Base-by-base conservation (phyloP, 2,329 filamentous ascomycete species). In the Ophiosphaerella narmari region DNA sequence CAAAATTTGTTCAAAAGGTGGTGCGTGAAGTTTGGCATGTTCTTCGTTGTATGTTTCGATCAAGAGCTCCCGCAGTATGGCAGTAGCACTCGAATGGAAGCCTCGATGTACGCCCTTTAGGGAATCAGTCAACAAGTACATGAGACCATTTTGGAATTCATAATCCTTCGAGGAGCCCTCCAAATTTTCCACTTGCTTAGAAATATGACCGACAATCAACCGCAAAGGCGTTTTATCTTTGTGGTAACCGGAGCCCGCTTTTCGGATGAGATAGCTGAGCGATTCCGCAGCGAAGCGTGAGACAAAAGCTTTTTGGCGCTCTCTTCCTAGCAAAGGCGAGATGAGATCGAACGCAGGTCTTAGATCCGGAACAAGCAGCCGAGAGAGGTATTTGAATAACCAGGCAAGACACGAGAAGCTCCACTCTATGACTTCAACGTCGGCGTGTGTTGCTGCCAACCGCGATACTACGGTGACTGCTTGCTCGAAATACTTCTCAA, bases 381-480 rank as follows among this genome's bases (percentile, higher is more conserved):
- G 86, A 2, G 91, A 95, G 5, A 99, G 83, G 68, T 97, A 97
- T 71, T 99, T 99, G 83, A 99, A 97, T 35, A 97, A 80, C 80
- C 95, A 99, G 39, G 94, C 91, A 48, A 99, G 80, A 62, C 90
- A 92, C 11, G 88, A 91, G 75, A 99, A 99, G 43, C 90, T 93
- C 92, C 93, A 97, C 76, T 99, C 94, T 43, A 97, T 90, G n/a
- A 95, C 91, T 56, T 92, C 90, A 23, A 90, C 86, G 66, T 90
- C 88, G 48, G 89, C 82, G 45, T 90, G 85, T 63, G 85, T 88
- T 46, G 86, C 86, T 9, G 91, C 92, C 57, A 97, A 83, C 13
- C 85, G 84, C 34, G 90, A 84, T 46, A 99, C 85, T 46, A 95
- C 78, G 46, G 80, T 82, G 50, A 99, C 84, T 23, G 89, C 86